Evolutionary conservation across 305 asterid species (phyloP).

Genomic region (Solanum hybrid): DNA sequence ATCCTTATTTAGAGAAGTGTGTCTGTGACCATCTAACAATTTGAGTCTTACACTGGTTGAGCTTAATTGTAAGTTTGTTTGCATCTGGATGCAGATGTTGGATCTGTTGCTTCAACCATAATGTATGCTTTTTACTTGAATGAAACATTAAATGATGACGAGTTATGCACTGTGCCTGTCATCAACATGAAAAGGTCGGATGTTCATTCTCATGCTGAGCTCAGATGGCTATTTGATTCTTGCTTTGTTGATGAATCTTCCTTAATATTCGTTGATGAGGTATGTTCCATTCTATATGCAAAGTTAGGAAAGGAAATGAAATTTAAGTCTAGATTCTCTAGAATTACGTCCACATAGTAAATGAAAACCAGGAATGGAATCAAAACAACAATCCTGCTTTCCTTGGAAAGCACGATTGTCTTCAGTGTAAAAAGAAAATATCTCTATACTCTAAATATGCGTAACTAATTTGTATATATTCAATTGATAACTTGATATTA

Average conservation of each 20-base stretch:
- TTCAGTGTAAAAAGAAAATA: neutral
- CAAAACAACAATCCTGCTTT: neutral
- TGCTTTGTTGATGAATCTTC: constrained; percentile 62
- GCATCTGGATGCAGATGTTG: constrained; percentile 48
- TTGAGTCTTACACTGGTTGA: neutral
- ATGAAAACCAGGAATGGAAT: neutral
- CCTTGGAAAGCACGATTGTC: neutral
- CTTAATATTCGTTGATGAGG: constrained; percentile 69
- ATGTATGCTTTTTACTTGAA: constrained; percentile 67
- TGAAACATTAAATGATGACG: constrained; percentile 32
- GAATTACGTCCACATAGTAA: neutral
- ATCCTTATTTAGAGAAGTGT: neutral
- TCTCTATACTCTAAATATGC: neutral
- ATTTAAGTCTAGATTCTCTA: neutral
- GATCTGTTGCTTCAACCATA: constrained; percentile 69
- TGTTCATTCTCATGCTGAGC: constrained; percentile 43
- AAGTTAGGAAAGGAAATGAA: neutral
- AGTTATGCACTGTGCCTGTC: constrained; percentile 63
- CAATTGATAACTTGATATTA: neutral
- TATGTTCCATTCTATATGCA: constrained; percentile 12
- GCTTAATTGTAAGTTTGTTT: neutral
- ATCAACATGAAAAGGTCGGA: constrained; percentile 63
- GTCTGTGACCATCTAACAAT: neutral
- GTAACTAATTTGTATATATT: neutral
- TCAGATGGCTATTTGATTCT: constrained; percentile 63